Evolutionary conservation across 2,329 filamentous ascomycete species (phyloP).

Genomic region (Penicillium freii): DNA sequence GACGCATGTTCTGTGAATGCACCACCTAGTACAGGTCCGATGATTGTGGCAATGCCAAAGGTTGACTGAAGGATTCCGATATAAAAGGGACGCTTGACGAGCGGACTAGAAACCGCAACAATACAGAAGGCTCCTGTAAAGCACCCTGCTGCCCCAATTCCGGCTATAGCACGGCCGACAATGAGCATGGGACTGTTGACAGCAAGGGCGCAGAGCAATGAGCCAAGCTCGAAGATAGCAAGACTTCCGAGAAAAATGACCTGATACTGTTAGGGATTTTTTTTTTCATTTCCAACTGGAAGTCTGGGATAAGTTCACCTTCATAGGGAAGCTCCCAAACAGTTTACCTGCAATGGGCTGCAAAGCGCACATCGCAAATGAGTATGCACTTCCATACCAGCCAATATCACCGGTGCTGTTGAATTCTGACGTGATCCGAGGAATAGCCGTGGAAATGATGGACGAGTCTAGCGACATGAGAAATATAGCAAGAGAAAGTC

Average conservation of each 20-base stretch:
- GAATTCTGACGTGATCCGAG: not conserved
- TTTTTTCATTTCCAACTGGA: accelerated
- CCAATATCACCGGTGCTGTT: not conserved
- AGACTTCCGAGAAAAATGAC: not conserved
- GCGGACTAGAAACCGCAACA: not conserved
- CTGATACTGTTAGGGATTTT: not conserved
- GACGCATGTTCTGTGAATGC: not conserved
- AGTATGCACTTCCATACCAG: not conserved
- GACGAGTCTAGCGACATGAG: not conserved
- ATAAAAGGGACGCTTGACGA: not conserved
- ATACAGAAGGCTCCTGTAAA: not conserved
- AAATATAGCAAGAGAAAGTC: not conserved
- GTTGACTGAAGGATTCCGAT: not conserved
- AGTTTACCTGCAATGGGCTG: not conserved
- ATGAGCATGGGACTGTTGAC: not conserved
- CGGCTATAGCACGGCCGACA: not conserved
- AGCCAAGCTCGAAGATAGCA: not conserved
- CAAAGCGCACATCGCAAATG: not conserved
- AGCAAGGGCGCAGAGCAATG: not conserved
- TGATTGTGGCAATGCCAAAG: not conserved
- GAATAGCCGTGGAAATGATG: not conserved
- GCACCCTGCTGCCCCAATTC: not conserved
- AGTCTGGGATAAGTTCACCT: not conserved
- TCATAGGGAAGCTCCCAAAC: not conserved
- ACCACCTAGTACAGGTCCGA: not conserved